Evolutionary conservation across 805 yeast genomes (phyloP), one percentile per base, ranked within the genome.

Genomic region (Metschnikowia gelsemii): DNA sequence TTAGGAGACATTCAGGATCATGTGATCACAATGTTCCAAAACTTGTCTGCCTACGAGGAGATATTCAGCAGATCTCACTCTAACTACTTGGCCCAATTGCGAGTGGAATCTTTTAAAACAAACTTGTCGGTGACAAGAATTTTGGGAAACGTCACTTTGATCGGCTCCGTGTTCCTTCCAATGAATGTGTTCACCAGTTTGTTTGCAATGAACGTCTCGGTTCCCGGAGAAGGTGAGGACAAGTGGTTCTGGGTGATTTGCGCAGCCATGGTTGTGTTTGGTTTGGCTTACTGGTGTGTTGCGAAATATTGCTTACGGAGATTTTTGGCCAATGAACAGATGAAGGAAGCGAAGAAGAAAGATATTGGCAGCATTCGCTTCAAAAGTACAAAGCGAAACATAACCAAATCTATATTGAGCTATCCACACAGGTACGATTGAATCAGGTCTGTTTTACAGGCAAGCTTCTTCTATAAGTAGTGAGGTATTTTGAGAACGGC

Each of bases 1-100:
- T 67, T 90, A 47, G 96, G 96, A 43, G 98, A 90, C 78, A 90
- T 90, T 59, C 96, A 89, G 66, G 97, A 90, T 73, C 98, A 90
- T 76, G 85, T 91, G 56, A 82, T 90, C 44, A 91, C 98, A n/a
- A 91, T 91, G 97, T 85, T 80, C 64, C 96, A 89, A 66, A 90
- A 88, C 57, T 73, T 91, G 59, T 64, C 83, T 31, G 86, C 95
- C 3, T 90, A 88, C 59, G 99, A 91, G 61, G 90, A 90, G 74
- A 91, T 91, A 55, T 84, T 91, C 59, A 82, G 95, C 32, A 77
- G 97, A 52, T 84, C 95, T 2, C 97, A 91, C 61, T 76, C 96
- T 13, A 91, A 90, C 57, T 91, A 91, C 62, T 70, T 91, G 61
- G 96, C 97, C 0, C 96, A 89, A 58, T 70, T 91, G 52, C 97